Evolutionary conservation across 2,329 filamentous ascomycete genomes (phyloP), one percentile per base, ranked within the genome.

Genomic region (Metarhizium humberi): DNA sequence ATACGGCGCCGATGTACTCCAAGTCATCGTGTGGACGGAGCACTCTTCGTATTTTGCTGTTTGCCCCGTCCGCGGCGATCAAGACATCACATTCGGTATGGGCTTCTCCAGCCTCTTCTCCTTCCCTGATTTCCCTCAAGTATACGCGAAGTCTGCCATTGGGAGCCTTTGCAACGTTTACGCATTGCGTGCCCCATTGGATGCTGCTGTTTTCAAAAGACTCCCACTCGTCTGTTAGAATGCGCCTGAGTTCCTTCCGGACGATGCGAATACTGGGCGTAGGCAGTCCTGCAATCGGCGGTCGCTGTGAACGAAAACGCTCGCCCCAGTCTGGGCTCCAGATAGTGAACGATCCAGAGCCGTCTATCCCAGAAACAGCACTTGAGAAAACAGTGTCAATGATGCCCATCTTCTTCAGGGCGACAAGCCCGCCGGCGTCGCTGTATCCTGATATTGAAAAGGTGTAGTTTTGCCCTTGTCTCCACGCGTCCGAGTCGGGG

Each of bases 31-130:
- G 56, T 8, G 74, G 74, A 18, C 75, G 65, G 5, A 78, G 57
- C 8, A 45, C 57, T 13, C 62, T 60, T 38, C 76, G 63, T 2
- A 78, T 63, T 55, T 69, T 74, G 58, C 73, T 77, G 18, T 62
- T 67, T 0, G 73, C 68, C 0, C 76, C 76, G 56, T 78, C 76
- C 0, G 75, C 74, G 0, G 68, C 74, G 40, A 78, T 64, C 7
- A 78, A 66, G 0, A 78, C 16, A 56, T 78, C 74, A 48, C 73
- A 74, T 2, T 64, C 58, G 13, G 16, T 14, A n/a, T 43, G 6
- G 6, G 40, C 29, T 59, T 55, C 14, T 62, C 55, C 32, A 56
- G 48, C 1, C 30, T 25, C 6, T 54, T 53, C 1, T 40, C n/a
- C 0, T 48, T 59, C 2, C n/a, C 20, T 46, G 25, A 25, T 25